A percentile compares a stretch with the other conserved stretches of the same genome.
These are phyloP conservation scores for Lactifluus piperatus DNA, from an alignment of 768 basidiomycete genomes.

Conservation along the genomic window DNA sequence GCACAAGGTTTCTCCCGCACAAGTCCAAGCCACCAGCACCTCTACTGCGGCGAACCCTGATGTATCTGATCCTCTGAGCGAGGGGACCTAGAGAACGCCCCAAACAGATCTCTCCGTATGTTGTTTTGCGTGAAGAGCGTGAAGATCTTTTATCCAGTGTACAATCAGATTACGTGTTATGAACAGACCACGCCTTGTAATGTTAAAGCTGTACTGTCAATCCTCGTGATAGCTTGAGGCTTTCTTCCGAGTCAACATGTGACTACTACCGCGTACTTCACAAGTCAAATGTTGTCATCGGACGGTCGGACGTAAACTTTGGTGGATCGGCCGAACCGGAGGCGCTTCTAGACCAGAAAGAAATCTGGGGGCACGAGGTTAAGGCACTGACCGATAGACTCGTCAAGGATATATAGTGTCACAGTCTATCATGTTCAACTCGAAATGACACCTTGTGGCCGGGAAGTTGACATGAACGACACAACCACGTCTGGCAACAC, in stretches of 20 bases:
- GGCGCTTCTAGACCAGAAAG: not conserved
- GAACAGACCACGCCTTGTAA: not conserved
- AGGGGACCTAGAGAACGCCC: not conserved
- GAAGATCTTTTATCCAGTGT: not conserved
- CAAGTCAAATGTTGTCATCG: not conserved
- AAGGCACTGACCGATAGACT: not conserved
- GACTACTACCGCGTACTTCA: not conserved
- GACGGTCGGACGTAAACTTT: not conserved
- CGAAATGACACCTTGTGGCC: too few relatives aligned
- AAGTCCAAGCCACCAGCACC: not conserved
- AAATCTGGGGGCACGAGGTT: not conserved
- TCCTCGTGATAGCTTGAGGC: not conserved
- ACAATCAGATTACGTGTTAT: too few relatives aligned
- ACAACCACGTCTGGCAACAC: not conserved
- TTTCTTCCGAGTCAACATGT: not conserved
- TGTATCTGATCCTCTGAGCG: not conserved
- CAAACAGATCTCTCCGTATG: not conserved
- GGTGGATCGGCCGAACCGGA: conserved; percentile 3
- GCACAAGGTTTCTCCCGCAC: conserved; percentile 36
- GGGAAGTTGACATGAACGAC: not conserved
- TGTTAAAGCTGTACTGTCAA: not conserved
- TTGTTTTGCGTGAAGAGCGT: not conserved
- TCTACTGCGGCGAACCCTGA: not conserved
- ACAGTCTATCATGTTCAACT: not conserved
- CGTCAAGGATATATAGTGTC: not conserved